Evolutionary conservation across 176 grass and related monocot species (phyloP), one percentile per base, ranked within the genome.

Genomic region (Cenchrus purpureus): DNA sequence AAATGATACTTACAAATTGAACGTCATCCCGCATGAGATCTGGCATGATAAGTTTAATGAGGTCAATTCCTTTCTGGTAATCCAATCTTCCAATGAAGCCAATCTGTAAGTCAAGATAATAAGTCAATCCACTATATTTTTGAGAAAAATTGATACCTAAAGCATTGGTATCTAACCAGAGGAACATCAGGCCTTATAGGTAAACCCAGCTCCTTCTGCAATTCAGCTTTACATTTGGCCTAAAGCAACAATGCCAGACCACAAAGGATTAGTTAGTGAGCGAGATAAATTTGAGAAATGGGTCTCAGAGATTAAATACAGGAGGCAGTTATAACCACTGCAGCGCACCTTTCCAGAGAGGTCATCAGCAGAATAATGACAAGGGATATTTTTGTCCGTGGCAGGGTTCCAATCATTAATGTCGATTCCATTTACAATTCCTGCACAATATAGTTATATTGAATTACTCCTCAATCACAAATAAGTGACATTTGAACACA

Each of bases 1-100:
- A 81, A 59, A 50, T 15, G 50, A 19, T 31, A 79, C 93, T 95
- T 92, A 95, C 93, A 78, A 98, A 92, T 75, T 99, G 97, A 65
- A 99, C 37, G 6, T 99, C 86, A 4, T 95, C 91, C 82, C 51
- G 78, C 89, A 99, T 68, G 57, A 99, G 86, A 60, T 96, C 82
- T 58, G 91, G 91, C 55, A 96, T 77, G 65, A 88, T 84, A 5
- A 89, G 81, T 77, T 84, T 83, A 79, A 99, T 93, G 69, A 99
- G 84, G 88, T 99, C 97, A 84, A 89, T 94, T 63, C 97, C 97
- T 90, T 99, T 99, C 82, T 99, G 97, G 78, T 96, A 96, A 60
- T 96, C 97, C 88, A 99, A 82, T 74, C 97, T 92, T 91, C 97
- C 97, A 92, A 99, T 99, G 84, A 96, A 99, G 43, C 97, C 97